Conservation (phyloP, 768 basidiomycete species). For the Ramaria rubella region DNA sequence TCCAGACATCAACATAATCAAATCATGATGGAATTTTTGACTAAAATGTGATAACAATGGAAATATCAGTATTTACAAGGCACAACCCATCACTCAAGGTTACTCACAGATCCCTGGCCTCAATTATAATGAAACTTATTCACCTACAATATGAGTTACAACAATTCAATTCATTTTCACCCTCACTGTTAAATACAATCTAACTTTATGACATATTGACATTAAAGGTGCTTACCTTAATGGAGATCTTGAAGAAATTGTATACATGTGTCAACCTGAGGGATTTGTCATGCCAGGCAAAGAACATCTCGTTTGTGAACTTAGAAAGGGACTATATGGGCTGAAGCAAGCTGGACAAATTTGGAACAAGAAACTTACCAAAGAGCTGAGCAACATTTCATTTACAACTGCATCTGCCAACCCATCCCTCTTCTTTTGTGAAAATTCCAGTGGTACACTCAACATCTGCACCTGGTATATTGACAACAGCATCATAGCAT, state of each 20-base stretch:
- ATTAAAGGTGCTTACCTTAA: conserved; percentile 18
- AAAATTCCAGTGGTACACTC: conserved; percentile 6
- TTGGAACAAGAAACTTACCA: conserved; percentile 23
- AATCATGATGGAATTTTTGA: background rate
- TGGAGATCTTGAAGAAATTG: conserved; percentile 19
- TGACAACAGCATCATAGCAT: conserved; percentile 20
- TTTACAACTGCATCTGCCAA: conserved; percentile 24
- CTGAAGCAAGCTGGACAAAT: conserved; percentile 20
- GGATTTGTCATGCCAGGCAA: conserved; percentile 12
- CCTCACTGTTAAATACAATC: conserved; percentile 2
- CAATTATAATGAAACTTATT: conserved; percentile 15
- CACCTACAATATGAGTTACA: conserved; percentile 15
- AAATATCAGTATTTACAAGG: conserved; percentile 1
- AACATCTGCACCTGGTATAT: conserved; percentile 29
- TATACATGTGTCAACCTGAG: conserved; percentile 22
- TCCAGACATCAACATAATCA: background rate
- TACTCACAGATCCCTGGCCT: conserved; percentile 17
- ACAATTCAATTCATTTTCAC: conserved; percentile 14
- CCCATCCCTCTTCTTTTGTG: conserved; percentile 27
- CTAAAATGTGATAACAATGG: background rate
- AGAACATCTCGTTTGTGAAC: conserved; percentile 7
- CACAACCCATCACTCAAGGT: conserved; percentile 20
- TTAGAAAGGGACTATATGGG: conserved; percentile 22
- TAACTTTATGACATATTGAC: background rate
- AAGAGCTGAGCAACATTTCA: conserved; percentile 16